phyloP scores from a whole-genome alignment of 192 early-diverging fungal species.

The Piromyces finnis region DNA sequence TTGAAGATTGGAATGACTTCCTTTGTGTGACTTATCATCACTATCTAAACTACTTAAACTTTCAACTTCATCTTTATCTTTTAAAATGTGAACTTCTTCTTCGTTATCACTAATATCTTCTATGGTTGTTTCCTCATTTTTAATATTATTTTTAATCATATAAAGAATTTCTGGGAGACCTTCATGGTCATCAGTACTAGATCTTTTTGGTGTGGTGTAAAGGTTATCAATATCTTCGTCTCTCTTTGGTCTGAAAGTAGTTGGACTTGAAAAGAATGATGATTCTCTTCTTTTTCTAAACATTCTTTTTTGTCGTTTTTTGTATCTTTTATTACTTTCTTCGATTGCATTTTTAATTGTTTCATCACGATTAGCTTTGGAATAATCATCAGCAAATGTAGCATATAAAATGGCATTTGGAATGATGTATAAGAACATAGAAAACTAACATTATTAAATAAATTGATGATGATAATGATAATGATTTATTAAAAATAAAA shows the following conservation, averaged over 20 bases:
- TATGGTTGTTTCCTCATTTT: neutral
- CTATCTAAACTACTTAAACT: neutral
- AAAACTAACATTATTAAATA: neutral
- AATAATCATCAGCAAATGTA: neutral
- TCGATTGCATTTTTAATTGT: neutral
- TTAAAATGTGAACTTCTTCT: neutral
- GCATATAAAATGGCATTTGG: neutral
- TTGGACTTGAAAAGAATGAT: neutral
- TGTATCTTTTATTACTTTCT: neutral
- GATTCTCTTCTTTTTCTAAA: neutral
- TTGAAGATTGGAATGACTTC: neutral
- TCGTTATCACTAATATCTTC: neutral
- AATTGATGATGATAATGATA: too few relatives aligned
- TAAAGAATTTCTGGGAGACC: neutral
- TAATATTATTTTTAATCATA: neutral
- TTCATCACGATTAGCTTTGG: neutral
- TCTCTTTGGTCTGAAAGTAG: neutral
- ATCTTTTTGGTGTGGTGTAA: neutral
- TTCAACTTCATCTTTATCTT: neutral
- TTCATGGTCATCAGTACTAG: neutral
- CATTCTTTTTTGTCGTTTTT: neutral
- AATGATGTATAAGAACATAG: neutral
- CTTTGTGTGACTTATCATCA: neutral
- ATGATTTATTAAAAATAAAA: too few relatives aligned
- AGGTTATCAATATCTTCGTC: neutral